Evolutionary conservation across 768 basidiomycete genomes (phyloP), one percentile per base, ranked within the genome.

Genomic region (Suillus clintonianus): DNA sequence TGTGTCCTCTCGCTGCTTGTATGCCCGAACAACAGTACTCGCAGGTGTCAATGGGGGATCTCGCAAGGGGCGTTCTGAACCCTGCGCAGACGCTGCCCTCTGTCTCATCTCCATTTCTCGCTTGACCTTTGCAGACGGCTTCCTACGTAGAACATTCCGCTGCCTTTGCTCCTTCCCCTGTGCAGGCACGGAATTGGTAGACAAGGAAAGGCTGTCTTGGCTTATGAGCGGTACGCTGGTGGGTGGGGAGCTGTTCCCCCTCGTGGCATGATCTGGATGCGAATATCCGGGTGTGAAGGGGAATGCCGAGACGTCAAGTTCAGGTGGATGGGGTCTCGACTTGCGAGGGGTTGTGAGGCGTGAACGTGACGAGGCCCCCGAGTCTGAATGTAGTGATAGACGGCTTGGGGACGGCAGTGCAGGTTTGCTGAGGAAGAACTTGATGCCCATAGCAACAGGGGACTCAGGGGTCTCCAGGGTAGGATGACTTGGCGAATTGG

Each of bases 21-120:
- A 85, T 11, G 83, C 82, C 41, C 78, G 78, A 3, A 75, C 81
- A 41, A 85, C 79, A 0, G 79, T 80, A 0, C 79, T 76, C 0
- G 83, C 82, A 2, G 84, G 82, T 1, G 84, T 85, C 27, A 84
- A 73, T 8, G 70, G 32, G 36, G 42, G 27, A 5, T 64, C 65
- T 10, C 64, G 57, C 27, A 58, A 54, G 22, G 13, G 17, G 1
- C 8, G n/a, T 19, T 27, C 60, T 37, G 17, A 53, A 10, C 13
- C n/a, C 22, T n/a, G 34, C 3, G 27, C 5, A 11, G 47, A 30
- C n/a, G 14, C 10, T 0, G 30, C 6, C 5, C n/a, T 24, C 24
- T 24, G 59, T 60, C 2, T 62, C 27, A 27, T 19, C 41, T 57
- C 62, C 7, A 39, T 13, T 6, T 60, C 42, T 17, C 62, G 58